Conservation (phyloP, 2,329 filamentous ascomycete species). For the Claviceps monticola region DNA sequence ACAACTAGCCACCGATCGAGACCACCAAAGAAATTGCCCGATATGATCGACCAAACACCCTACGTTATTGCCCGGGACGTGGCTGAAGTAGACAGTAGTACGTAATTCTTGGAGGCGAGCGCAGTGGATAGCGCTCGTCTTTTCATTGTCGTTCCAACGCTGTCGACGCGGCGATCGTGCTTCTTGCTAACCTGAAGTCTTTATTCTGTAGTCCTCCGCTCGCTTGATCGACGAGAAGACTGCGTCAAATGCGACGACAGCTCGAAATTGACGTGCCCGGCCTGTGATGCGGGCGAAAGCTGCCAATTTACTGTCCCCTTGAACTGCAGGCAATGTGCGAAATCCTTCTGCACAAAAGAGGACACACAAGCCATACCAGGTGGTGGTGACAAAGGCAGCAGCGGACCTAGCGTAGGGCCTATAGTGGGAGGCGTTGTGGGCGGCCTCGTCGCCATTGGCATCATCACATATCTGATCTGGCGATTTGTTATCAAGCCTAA, state of each 20-base stretch:
- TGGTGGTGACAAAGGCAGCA: conserved; percentile 12
- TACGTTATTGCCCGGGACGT: conserved; percentile 13
- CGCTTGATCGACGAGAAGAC: conserved; percentile 25
- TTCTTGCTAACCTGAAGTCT: background rate
- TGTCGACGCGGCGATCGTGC: background rate
- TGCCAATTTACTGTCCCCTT: conserved; percentile 33
- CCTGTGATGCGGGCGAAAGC: conserved; percentile 25
- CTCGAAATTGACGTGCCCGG: conserved; percentile 29
- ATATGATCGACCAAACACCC: conserved; percentile 7
- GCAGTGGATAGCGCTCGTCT: no score
- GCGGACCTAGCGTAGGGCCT: conserved; percentile 58
- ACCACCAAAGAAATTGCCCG: background rate
- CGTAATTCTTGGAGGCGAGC: conserved; percentile 3
- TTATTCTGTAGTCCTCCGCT: conserved; percentile 12
- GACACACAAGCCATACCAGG: conserved; percentile 9
- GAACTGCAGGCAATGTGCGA: conserved; percentile 33
- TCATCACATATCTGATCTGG: conserved; percentile 71
- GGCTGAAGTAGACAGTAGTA: conserved; percentile 18
- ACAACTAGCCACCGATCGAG: background rate
- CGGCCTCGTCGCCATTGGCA: conserved; percentile 60
- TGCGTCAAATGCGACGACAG: conserved; percentile 33
- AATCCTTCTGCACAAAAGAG: conserved; percentile 30
- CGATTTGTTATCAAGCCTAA: conserved; percentile 74
- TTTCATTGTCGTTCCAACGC: no score
- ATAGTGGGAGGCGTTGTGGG: conserved; percentile 89